Base-by-base conservation (phyloP, 345 rosid genomes). In the Brassica juncea region DNA sequence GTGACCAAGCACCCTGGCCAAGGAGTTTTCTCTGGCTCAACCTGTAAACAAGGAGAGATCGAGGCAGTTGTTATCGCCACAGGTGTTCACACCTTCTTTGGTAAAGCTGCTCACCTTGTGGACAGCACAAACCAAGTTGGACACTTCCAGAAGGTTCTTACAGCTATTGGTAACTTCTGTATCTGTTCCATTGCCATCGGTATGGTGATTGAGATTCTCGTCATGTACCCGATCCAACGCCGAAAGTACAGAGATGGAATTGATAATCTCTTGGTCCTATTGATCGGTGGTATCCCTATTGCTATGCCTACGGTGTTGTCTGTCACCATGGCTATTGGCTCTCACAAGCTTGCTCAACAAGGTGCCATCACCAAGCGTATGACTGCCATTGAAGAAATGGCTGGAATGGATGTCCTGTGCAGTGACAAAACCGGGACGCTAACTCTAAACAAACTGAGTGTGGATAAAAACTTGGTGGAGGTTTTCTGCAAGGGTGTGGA, bases 301-400 rank as follows among this genome's bases (percentile, higher is more conserved):
- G 97, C 97, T 60, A 94, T 94, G 99, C 99, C 99, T 1, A 94
- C 99, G 8, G 99, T 94, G 70, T 85, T 94, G 73, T 92, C 97
- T 0, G 97, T 92, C 52, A 92, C 97, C 5, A 92, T 92, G 97
- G 94, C 97, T 68, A 92, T 92, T 78, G 97, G 97, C 16, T 92
- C 97, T 59, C 97, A 92, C 81, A 85, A 85, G 74, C 74, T 92
- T 49, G 85, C 97, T 78, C 92, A 89, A 83, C 95, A 92, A 77
- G 97, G 96, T 65, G 97, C 97, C 44, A 92, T 92, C 77, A 92
- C 97, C 57, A 92, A 92, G 86, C 88, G 97, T 77, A 92, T 92
- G 97, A 90, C 97, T 74, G 96, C 97, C 73, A 92, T 92, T 0
- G 97, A 92, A 75, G 96, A 92, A 80, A 84, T 90, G 97, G 97